phyloP scores from a whole-genome alignment of 2,329 filamentous ascomycete genomes.

The Tolypocladium tropicale region DNA sequence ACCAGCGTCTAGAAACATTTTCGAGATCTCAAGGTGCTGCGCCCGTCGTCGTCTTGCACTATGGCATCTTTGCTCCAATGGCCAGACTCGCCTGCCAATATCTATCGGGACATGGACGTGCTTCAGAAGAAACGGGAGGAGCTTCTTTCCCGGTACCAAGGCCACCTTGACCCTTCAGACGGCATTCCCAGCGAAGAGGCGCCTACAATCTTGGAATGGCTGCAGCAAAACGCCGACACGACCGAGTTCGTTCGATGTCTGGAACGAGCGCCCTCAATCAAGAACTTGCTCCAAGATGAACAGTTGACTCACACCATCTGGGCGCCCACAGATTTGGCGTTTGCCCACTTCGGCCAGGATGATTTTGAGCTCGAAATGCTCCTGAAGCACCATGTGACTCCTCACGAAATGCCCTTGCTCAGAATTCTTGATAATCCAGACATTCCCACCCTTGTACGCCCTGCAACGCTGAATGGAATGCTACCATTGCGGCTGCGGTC shows the following conservation, averaged over 20 bases:
- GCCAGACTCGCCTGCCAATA: neutral
- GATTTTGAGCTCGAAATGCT: neutral
- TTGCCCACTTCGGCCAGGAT: neutral
- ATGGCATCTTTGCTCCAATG: neutral
- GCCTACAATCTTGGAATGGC: neutral
- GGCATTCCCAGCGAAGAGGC: neutral
- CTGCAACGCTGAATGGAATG: neutral
- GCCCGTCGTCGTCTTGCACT: neutral
- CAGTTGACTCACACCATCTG: neutral
- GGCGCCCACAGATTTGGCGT: neutral
- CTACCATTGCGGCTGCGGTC: neutral
- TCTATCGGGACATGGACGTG: neutral
- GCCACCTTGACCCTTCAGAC: neutral
- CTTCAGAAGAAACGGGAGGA: neutral
- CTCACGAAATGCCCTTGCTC: neutral
- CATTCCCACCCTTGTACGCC: neutral
- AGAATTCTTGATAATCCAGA: neutral
- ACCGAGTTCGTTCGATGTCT: neutral
- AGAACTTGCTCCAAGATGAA: neutral
- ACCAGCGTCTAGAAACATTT: too few species aligned
- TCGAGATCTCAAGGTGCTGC: too few species aligned
- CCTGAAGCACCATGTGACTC: neutral
- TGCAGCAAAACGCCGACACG: neutral
- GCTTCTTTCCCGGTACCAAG: neutral
- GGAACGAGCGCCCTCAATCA: neutral